Conservation (phyloP, 768 basidiomycete genomes). For the Termitomyces sp. region DNA sequence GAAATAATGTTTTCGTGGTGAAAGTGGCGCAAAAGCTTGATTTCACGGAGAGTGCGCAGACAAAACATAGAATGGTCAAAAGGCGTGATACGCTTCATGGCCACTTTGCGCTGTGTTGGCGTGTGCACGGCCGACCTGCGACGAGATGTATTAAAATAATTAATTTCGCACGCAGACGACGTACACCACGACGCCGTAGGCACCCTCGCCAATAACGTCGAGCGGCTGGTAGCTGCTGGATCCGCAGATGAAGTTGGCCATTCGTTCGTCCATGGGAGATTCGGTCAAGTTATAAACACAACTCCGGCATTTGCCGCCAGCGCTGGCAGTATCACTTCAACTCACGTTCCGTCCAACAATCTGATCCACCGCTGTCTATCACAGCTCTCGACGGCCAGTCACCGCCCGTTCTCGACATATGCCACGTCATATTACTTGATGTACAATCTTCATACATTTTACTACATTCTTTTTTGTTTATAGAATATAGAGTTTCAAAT, state of each 20-base stretch:
- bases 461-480: neutral
- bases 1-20: slow-evolving; percentile 88
- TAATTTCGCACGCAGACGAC: slow-evolving; percentile 23
- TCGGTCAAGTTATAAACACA: neutral
- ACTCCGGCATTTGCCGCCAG: slow-evolving; percentile 9
- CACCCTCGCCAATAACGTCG: slow-evolving; percentile 91
- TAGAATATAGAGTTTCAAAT: neutral
- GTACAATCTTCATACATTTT: slow-evolving; percentile 3
- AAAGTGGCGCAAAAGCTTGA: slow-evolving; percentile 89
- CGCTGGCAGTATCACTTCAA: too few species aligned
- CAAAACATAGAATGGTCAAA: slow-evolving; percentile 96
- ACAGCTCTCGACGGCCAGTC: too few species aligned
- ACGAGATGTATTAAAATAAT: neutral
- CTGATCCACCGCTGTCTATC: neutral
- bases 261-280: slow-evolving; percentile 15
- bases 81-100: slow-evolving; percentile 93
- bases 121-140: slow-evolving; percentile 69
- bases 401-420: neutral
- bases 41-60: slow-evolving; percentile 77
- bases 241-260: slow-evolving; percentile 44
- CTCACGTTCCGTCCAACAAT: too few species aligned
- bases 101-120: slow-evolving; percentile 78
- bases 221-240: slow-evolving; percentile 57
- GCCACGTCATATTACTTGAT: neutral
- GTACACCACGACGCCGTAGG: slow-evolving; percentile 78